These are phyloP conservation scores for Rhodotorula sp. DNA, from an alignment of 1,284 basidiomycete species.

Conservation along the genomic window DNA sequence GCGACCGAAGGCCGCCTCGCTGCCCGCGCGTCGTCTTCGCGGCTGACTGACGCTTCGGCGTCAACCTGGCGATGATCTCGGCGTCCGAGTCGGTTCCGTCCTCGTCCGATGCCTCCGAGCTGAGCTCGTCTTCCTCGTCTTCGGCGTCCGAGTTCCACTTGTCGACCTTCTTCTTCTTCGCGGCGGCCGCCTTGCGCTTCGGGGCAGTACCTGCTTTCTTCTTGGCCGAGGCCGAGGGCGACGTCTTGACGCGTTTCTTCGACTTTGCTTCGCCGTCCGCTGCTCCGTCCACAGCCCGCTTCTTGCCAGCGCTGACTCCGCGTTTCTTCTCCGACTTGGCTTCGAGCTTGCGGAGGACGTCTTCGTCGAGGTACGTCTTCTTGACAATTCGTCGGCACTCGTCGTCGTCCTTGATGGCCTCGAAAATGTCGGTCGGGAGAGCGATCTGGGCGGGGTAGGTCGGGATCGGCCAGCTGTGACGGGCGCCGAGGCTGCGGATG, in stretches of 20 bases:
- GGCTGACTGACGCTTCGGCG: slow-evolving; percentile 8
- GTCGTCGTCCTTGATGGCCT: slow-evolving; percentile 44
- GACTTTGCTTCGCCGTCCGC: neutral
- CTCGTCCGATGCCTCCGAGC: slow-evolving; percentile 10
- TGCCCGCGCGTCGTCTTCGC: neutral
- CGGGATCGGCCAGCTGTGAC: slow-evolving; percentile 67
- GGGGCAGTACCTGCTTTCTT: neutral
- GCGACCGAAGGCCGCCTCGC: slow-evolving; percentile 8
- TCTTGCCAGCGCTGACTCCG: slow-evolving; percentile 3
- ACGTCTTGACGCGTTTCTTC: neutral
- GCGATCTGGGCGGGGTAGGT: slow-evolving; percentile 77
- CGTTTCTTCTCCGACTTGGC: slow-evolving; percentile 33
- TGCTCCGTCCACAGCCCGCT: slow-evolving; percentile 8
- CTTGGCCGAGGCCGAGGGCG: neutral
- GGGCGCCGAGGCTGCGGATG: slow-evolving; percentile 67
- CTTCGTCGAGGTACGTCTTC: slow-evolving; percentile 60
- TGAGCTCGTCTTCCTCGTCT: neutral
- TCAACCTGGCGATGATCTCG: slow-evolving; percentile 10
- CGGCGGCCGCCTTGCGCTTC: neutral
- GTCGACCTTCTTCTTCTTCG: slow-evolving; percentile 8
- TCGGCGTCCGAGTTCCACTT: slow-evolving; percentile 15
- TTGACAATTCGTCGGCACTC: slow-evolving; percentile 17
- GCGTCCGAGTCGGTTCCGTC: slow-evolving; percentile 22
- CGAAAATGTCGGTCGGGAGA: slow-evolving; percentile 78
- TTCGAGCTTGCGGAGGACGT: slow-evolving; percentile 58